Evolutionary conservation across 176 grass and related monocot genomes (phyloP).

Genomic region (Oryza glaberrima): DNA sequence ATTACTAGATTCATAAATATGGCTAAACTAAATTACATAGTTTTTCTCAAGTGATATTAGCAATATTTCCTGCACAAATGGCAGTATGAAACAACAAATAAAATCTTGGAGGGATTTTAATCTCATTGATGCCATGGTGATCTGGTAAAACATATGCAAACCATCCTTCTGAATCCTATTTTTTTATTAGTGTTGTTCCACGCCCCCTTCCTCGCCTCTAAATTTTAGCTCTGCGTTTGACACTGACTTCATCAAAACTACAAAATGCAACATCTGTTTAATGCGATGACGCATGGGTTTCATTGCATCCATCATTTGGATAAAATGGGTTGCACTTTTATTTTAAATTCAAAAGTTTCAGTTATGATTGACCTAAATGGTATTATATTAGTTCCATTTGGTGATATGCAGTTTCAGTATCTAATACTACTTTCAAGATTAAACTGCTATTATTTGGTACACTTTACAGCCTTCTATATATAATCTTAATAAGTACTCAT

Average conservation of each 20-base stretch:
- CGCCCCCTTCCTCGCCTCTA: no score
- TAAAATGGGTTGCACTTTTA: slow-evolving; percentile 11
- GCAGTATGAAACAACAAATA: neutral
- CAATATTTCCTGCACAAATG: neutral
- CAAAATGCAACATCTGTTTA: slow-evolving; percentile 3
- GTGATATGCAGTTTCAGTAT: slow-evolving; percentile 11
- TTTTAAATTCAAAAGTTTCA: slow-evolving; percentile 16
- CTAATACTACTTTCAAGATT: slow-evolving; percentile 18
- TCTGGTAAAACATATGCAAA: neutral
- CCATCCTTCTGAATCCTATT: neutral
- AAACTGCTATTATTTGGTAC: slow-evolving; percentile 16
- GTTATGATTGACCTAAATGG: neutral
- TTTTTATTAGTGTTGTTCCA: no score
- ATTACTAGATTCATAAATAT: no score
- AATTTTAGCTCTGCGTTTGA: no score
- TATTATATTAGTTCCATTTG: slow-evolving; percentile 1
- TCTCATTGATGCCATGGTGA: neutral
- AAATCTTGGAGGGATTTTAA: neutral
- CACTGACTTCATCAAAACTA: slow-evolving; percentile 17
- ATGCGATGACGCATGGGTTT: neutral
- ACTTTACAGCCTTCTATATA: slow-evolving; percentile 5
- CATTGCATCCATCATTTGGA: slow-evolving; percentile 32
- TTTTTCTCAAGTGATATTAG: neutral
- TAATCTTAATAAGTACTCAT: slow-evolving; percentile 27
- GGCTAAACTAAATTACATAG: neutral